Evolutionary conservation across 2,329 filamentous ascomycete species (phyloP).

Genomic region (Clarireedia homoeocarpa): DNA sequence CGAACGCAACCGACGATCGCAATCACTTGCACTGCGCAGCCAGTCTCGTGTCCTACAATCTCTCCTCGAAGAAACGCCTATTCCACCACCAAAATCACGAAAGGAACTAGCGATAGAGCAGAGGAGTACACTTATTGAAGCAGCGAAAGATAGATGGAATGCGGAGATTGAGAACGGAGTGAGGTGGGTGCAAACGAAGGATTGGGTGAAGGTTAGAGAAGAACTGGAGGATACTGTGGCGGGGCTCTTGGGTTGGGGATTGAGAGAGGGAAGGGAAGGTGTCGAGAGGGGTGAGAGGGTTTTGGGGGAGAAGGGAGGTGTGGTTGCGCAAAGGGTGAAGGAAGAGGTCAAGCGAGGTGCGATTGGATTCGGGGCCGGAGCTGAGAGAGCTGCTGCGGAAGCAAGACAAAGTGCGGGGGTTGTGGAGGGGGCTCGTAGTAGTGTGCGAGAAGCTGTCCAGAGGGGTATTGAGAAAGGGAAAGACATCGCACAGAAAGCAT

Average conservation of each 20-base stretch:
- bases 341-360: slow-evolving; percentile 27
- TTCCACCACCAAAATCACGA: slow-evolving; percentile 41
- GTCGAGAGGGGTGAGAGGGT: slow-evolving; percentile 25
- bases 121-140: slow-evolving; percentile 51
- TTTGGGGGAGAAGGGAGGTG: slow-evolving; percentile 30
- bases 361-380: slow-evolving; percentile 18
- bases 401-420: slow-evolving; percentile 25
- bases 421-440: slow-evolving; percentile 34
- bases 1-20: slow-evolving; percentile 55
- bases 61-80: slow-evolving; percentile 42
- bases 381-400: slow-evolving; percentile 15
- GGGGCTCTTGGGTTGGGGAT: slow-evolving; percentile 31
- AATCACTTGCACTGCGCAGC: slow-evolving; percentile 47
- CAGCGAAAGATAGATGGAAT: slow-evolving; percentile 73
- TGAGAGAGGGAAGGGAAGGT: slow-evolving; percentile 25
- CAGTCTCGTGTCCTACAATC: slow-evolving; percentile 44
- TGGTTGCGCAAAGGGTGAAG: slow-evolving; percentile 33
- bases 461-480: slow-evolving; percentile 30
- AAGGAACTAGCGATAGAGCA: slow-evolving; percentile 44
- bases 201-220: slow-evolving; percentile 57
- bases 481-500: slow-evolving; percentile 33
- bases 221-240: slow-evolving; percentile 43
- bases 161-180: slow-evolving; percentile 60
- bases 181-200: slow-evolving; percentile 55
- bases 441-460: slow-evolving; percentile 29